Conservation (phyloP, 2,329 filamentous ascomycete genomes). For the Diaporthe vaccinii region DNA sequence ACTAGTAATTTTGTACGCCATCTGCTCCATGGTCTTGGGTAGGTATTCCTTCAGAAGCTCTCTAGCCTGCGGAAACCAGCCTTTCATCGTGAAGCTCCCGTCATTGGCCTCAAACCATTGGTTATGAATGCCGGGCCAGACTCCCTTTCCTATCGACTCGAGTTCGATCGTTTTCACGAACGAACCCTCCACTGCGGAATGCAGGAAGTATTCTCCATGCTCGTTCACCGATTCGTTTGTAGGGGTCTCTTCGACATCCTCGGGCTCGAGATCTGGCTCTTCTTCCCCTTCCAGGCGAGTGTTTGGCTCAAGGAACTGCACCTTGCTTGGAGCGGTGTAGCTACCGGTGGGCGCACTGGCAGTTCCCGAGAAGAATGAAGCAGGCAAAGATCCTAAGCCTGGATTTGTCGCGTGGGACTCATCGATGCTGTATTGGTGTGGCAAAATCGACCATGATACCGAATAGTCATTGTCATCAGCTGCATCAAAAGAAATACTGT, state of each 20-base stretch:
- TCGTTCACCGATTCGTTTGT: conserved; percentile 20
- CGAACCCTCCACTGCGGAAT: background rate
- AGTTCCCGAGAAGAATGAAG: conserved; percentile 44
- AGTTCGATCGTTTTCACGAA: conserved; percentile 21
- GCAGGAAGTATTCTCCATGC: conserved; percentile 6
- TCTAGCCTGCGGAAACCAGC: conserved; percentile 58
- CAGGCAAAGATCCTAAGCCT: conserved; percentile 45
- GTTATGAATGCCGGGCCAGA: conserved; percentile 33
- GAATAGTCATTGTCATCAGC: conserved; percentile 19
- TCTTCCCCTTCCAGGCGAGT: conserved; percentile 53
- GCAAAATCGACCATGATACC: conserved; percentile 13
- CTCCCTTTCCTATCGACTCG: conserved; percentile 24
- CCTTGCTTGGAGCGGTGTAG: conserved; percentile 37
- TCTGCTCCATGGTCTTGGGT: conserved; percentile 49
- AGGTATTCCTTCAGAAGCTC: conserved; percentile 53
- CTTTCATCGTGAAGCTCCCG: conserved; percentile 57
- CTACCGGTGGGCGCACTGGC: conserved; percentile 7
- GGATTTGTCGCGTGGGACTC: conserved; percentile 33
- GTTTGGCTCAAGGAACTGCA: conserved; percentile 59
- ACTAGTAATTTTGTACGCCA: conserved; percentile 47
- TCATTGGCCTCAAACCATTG: conserved; percentile 53
- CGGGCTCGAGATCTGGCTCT: conserved; percentile 34
- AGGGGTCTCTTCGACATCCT: conserved; percentile 35
- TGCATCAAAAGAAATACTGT: background rate
- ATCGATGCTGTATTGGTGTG: conserved; percentile 35